Evolutionary conservation across 2,329 filamentous ascomycete genomes (phyloP), one percentile per base, ranked within the genome.

Genomic region (Atkinsonella texensis): DNA sequence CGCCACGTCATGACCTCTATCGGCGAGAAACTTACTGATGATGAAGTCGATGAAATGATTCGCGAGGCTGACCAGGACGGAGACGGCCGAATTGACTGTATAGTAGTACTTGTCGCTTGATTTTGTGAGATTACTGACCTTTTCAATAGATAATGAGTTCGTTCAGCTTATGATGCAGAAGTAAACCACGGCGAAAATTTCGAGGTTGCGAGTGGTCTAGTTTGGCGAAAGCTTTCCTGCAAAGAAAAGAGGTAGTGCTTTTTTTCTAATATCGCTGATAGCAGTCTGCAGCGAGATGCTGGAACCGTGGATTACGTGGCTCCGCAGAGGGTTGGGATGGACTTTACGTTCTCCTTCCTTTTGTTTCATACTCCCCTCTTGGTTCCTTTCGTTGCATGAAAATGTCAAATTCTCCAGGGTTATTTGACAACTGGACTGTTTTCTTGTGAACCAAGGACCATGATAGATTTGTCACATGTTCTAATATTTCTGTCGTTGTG

Each of bases 101-200:
- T 59, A 83, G 69, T 42, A 17, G 44, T 17, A 35, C 9, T 12
- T 17, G 17, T 10, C 13, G 18, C 38, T 10, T n/a, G 8, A 31
- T 17, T 13, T n/a, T 28, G 17, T 49, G 12, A 52, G 38, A 46
- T 17, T 42, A 42, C 59, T 65, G 32, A 64, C 55, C 31, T 40
- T 40, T 15, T 41, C 47, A 15, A 46, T 62, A 91, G 87, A 91
- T 74, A 91, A 91, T 76, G 87, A 93, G 72, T 93, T 93, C 66
- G 87, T 93, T 62, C 87, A 93, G 74, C 83, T 93, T 67, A 93
- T 93, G 87, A 91, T 93, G 87, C 87, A 93, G 79, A 91, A 91
- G 78, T 91, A 87, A 77, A n/a, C 53, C 46, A 53, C 51, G 32
- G 38, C 23, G 18, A 18, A 39, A 46, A 15, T 52, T 43, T 20